phyloP scores from a whole-genome alignment of 176 grass and related monocot species.

The Zoysia japonica region DNA sequence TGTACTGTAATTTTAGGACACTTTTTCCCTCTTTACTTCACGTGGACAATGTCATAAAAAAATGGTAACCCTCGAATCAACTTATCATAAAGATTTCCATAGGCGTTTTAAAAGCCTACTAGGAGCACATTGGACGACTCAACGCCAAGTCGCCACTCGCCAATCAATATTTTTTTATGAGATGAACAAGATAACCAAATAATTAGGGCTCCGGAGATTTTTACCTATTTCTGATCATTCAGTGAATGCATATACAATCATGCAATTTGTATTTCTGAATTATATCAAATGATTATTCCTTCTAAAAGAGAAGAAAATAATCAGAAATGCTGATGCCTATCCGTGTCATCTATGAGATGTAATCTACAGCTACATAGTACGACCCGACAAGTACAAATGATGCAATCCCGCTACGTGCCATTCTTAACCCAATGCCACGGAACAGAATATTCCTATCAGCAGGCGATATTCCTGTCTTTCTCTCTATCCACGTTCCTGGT shows the following conservation, averaged over 20 bases:
- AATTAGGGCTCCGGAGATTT: background rate
- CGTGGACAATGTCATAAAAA: background rate
- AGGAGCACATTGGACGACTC: conserved; percentile 2
- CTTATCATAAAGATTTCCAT: conserved; percentile 19
- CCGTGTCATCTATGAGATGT: conserved; percentile 50
- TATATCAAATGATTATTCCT: background rate
- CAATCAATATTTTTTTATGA: background rate
- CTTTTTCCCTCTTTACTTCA: background rate
- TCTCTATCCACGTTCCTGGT: conserved; percentile 81
- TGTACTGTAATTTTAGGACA: background rate
- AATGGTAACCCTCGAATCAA: background rate
- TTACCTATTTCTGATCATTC: conserved; percentile 11
- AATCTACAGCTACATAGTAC: conserved; percentile 68
- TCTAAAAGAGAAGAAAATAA: background rate
- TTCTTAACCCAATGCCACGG: conserved; percentile 62
- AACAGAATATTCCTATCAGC: conserved; percentile 73
- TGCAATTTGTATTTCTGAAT: background rate
- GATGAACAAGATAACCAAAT: background rate
- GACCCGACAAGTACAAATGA: conserved; percentile 73
- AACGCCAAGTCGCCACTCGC: background rate
- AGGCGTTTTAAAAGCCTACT: conserved; percentile 20
- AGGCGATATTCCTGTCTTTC: conserved; percentile 71
- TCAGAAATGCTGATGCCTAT: background rate
- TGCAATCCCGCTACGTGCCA: conserved; percentile 65
- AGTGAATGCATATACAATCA: conserved; percentile 5